Evolutionary conservation across 148 eudicot genomes (phyloP), one percentile per base, ranked within the genome.

Genomic region (Chenopodium berlandieri): DNA sequence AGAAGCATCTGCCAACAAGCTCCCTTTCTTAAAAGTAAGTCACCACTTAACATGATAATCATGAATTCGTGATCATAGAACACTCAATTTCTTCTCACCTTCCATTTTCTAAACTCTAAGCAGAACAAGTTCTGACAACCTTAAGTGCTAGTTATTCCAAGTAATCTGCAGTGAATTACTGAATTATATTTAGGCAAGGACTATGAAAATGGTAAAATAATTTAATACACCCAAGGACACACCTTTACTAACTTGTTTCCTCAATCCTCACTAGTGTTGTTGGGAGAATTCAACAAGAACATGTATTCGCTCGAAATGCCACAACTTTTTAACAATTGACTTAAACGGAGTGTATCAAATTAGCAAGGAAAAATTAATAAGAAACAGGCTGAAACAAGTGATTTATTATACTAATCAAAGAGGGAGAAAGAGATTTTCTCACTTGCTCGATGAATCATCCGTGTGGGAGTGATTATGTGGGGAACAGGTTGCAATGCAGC

Each of bases 391-490:
- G 25, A 58, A 73, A 62, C 6, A 25, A 62, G 40, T 25, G 4
- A 0, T 63, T 40, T 44, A 77, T 19, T 20, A 22, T 27, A 50
- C 31, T 37, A 44, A 27, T 31, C 44, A 52, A 16, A 19, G 23
- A 73, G 65, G 63, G 66, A 80, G 56, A 52, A 64, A 74, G 81
- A 76, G 56, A 22, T 58, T 72, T 72, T 74, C 98, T 88, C 92
- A 94, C 98, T 93, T 88, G 97, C 98, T 50, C 93, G 91, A 66
- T 90, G 87, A 77, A 94, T 94, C 95, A 94, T 94, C 86, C 91
- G 94, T 7, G 98, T 94, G 0, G 98, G 98, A 16, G 98, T 94
- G 30, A 94, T 88, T 68, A 94, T 93, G 78, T 91, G 98, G 44
- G 98, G 98, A 84, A 86, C 90, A 68, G 97, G 95, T 76, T 84